Percentiles rank a stretch among this genome's conserved stretches.
Evolutionary conservation across 1,139 yeast species (phyloP).

Genomic region (Saccharomyces hybrid): DNA sequence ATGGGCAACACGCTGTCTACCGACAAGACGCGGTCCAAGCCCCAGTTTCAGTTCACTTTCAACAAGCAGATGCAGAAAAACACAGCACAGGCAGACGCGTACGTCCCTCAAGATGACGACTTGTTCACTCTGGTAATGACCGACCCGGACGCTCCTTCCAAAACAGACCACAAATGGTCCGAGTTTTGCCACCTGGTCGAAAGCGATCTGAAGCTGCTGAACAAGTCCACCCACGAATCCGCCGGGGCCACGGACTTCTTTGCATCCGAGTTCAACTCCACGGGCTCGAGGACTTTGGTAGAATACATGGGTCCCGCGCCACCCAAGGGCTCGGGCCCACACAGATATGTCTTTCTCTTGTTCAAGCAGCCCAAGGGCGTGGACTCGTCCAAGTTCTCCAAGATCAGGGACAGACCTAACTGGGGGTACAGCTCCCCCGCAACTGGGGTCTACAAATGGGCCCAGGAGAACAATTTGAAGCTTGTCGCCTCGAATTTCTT

Average conservation of each 20-base stretch:
- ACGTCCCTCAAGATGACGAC: constrained; percentile 40
- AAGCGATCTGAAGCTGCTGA: constrained; percentile 43
- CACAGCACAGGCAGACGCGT: constrained; percentile 29
- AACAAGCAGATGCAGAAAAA: background rate
- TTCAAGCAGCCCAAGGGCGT: constrained; percentile 49
- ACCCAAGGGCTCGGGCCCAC: constrained; percentile 73
- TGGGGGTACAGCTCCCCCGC: constrained; percentile 83
- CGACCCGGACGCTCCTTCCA: constrained; percentile 91
- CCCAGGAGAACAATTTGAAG: constrained; percentile 50
- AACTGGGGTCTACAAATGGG: constrained; percentile 72
- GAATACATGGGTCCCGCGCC: constrained; percentile 78
- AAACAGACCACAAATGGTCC: constrained; percentile 76
- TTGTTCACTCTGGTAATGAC: constrained; percentile 66
- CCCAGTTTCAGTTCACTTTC: constrained; percentile 48
- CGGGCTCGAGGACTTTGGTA: constrained; percentile 27
- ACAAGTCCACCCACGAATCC: constrained; percentile 8
- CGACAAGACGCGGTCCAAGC: constrained; percentile 56
- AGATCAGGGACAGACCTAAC: constrained; percentile 48
- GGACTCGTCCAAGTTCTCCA: constrained; percentile 12
- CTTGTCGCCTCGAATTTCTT: constrained; percentile 75
- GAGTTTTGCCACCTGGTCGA: constrained; percentile 76
- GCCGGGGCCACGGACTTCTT: constrained; percentile 30
- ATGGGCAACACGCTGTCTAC: constrained; percentile 69
- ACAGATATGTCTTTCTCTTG: constrained; percentile 69
- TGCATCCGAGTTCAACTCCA: constrained; percentile 9